These are phyloP conservation scores for Excoecaria agallocha DNA, from an alignment of 345 rosid genomes.

Conservation along the genomic window DNA sequence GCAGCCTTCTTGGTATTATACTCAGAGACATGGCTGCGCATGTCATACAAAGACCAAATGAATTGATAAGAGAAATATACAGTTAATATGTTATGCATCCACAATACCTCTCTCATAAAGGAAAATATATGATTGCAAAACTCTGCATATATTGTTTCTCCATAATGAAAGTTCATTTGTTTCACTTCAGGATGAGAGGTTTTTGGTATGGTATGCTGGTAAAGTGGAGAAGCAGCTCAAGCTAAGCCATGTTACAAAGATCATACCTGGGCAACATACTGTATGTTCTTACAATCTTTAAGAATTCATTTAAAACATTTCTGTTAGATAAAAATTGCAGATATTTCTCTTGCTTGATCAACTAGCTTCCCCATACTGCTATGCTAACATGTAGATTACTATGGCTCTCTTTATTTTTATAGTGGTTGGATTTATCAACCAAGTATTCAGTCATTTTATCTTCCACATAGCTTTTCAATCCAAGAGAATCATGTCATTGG, in stretches of 20 bases:
- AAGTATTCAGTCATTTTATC: not conserved
- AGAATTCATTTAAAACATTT: not conserved
- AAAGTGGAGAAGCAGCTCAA: conserved; percentile 59
- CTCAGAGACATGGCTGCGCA: not conserved
- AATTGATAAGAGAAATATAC: not conserved
- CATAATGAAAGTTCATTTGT: not conserved
- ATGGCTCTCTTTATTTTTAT: not conserved
- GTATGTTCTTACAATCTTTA: conserved; percentile 29
- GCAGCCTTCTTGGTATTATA: not conserved
- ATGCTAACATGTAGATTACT: not conserved
- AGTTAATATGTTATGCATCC: not conserved
- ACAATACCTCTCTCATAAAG: not conserved
- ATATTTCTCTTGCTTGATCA: not conserved
- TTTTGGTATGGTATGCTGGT: conserved; percentile 58
- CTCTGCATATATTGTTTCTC: not conserved
- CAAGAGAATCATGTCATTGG: not conserved
- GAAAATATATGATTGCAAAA: no score
- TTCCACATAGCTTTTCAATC: not conserved
- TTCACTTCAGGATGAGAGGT: conserved; percentile 49
- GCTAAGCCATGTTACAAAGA: conserved; percentile 57
- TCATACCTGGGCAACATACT: conserved; percentile 75
- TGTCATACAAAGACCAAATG: not conserved
- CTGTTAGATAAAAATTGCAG: not conserved
- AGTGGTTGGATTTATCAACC: not conserved
- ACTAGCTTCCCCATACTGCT: not conserved